Percentiles rank a stretch among this genome's conserved stretches.
phyloP scores from a whole-genome alignment of 2,329 filamentous ascomycete genomes.

The Scytalidium lignicola region DNA sequence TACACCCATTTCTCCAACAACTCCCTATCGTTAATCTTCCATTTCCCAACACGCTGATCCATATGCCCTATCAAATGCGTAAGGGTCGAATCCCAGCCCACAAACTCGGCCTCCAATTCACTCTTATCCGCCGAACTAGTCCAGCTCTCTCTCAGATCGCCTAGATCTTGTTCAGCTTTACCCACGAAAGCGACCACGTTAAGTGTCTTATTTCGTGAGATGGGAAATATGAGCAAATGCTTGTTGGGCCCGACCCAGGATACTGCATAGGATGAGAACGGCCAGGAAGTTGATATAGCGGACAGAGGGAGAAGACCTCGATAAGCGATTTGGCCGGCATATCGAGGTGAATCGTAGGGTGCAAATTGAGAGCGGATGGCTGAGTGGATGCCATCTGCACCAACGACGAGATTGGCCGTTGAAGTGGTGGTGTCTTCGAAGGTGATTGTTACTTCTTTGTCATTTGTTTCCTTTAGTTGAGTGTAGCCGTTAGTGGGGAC shows the following conservation, averaged over 20 bases:
- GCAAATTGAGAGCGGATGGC: conserved; percentile 1
- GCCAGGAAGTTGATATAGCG: neutral
- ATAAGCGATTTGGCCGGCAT: neutral
- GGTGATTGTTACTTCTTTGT: conserved; percentile 30
- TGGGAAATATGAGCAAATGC: conserved; percentile 34
- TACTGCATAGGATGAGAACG: neutral
- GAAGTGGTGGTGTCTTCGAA: conserved; percentile 28
- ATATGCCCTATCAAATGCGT: neutral
- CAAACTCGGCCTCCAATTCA: conserved; percentile 2
- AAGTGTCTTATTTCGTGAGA: conserved; percentile 28
- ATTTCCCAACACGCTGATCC: neutral
- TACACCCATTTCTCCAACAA: conserved; percentile 3
- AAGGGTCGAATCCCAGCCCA: neutral
- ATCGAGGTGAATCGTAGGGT: neutral
- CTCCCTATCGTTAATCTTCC: conserved; percentile 1
- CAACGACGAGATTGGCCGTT: conserved; percentile 29
- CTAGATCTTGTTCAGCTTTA: conserved; percentile 25
- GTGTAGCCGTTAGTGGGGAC: neutral
- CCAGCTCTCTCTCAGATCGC: conserved; percentile 32
- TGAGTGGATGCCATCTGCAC: conserved; percentile 40
- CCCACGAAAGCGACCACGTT: conserved; percentile 32
- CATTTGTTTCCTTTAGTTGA: neutral
- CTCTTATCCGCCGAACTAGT: conserved; percentile 22
- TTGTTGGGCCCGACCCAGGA: conserved; percentile 29
- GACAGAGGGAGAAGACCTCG: neutral